Conservation (phyloP, 176 grass and related monocot species). For the Guadua angustifolia region DNA sequence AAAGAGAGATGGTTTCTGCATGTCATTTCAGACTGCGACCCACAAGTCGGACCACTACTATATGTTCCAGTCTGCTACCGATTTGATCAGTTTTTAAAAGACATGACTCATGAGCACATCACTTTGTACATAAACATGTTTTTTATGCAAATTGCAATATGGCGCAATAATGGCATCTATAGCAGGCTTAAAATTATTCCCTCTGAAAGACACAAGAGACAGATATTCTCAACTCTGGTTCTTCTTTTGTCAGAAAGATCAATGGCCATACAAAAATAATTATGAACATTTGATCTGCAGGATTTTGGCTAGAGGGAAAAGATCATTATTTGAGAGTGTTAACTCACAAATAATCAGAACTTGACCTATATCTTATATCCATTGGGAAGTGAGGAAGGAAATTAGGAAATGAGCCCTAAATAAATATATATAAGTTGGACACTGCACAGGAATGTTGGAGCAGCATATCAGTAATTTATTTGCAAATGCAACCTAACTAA, state of each 20-base stretch:
- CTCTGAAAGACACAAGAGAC: neutral
- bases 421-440: neutral
- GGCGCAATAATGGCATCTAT: neutral
- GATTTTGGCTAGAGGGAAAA: neutral
- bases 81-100: neutral
- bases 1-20: neutral
- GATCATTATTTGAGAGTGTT: neutral
- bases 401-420: neutral
- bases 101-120: neutral
- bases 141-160: neutral
- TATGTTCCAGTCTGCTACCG: neutral
- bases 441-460: neutral
- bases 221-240: neutral
- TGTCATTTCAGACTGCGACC: neutral
- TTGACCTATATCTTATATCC: neutral
- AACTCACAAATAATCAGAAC: neutral
- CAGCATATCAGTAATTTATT: neutral
- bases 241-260: constrained; percentile 1
- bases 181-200: neutral
- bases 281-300: constrained; percentile 13
- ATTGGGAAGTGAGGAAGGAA: neutral
- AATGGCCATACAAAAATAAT: neutral
- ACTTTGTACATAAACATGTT: neutral
- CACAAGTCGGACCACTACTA: neutral
- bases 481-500: neutral